Evolutionary conservation across 2,329 filamentous ascomycete genomes (phyloP), one percentile per base, ranked within the genome.

Genomic region (Hymenoscyphus infarciens): DNA sequence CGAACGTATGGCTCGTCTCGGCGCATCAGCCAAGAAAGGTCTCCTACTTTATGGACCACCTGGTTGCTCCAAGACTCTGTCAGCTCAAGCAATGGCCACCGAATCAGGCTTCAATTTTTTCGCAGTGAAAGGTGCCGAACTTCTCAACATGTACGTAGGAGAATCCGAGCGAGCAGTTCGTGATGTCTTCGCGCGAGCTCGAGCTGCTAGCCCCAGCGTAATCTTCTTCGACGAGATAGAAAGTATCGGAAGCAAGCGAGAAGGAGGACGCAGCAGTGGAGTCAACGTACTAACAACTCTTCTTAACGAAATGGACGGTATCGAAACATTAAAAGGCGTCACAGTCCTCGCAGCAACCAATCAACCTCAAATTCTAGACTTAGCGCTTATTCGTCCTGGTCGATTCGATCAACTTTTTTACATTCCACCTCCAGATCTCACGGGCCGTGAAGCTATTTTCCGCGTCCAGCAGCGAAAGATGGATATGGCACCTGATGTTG

Each of bases 151-250:
- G 91, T 98, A 97, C 76, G 93, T 98, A 19, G 94, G 94, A 65
- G 94, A 98, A 75, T 94, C 92, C 1, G 94, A 98, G 77, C 86
- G 92, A 11, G 88, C 89, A 7, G 84, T 97, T 52, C 87, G 94
- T 42, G 89, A 92, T 61, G 85, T 97, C 1, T 97, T 98, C 74
- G 84, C 88, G 60, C 90, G 93, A 69, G 94, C 94, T 1, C 83
- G 90, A 52, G 87, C 89, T n/a, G 93, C 92, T 8, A 87, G 88
- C 59, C 94, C 94, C 0, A 92, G 90, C 74, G 94, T 97, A 76
- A 92, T 98, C 70, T 98, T 97, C 81, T 97, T 97, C 68, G 93
- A 98, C 74, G 93, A 98, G 75, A 95, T 98, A 70, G 93, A 98
- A 77, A 87, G 91, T 4, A 94, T 98, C 66, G 82, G 76, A 57